Base-by-base conservation (phyloP, 306 rosid genomes). In the Vigna unguiculata region DNA sequence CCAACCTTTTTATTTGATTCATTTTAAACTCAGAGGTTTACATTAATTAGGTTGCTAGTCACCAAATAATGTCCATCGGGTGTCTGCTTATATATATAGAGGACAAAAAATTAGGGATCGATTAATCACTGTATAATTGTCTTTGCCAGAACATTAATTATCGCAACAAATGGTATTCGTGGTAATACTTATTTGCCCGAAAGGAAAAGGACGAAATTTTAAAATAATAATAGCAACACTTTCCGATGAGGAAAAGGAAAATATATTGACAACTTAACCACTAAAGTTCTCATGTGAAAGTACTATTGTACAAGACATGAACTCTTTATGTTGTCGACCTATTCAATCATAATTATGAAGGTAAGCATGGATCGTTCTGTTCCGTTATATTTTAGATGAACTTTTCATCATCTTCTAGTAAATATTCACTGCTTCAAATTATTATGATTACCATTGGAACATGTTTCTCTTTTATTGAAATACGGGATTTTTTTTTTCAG, bases 231-330 rank as follows among this genome's bases (percentile, higher is more conserved):
- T 38, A 66, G 49, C 28, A 82, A 65, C 71, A 67, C 52, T 65
- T 72, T 9, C 5, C 28, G 8, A 52, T 14, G 22, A 0, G 34
- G 32, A 41, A 65, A 65, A 45, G 53, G 70, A 43, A 69, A 77
- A 81, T 69, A 81, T 69, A 21, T 72, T 60, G 83, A 78, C 72
- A 28, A 65, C 58, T 71, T 76, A 67, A 57, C 76, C 12, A 60
- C 67, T 72, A 5, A 34, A 67, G 36, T 51, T 72, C 76, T 66
- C 80, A 82, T 72, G 77, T 45, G 14, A 72, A 48, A 72, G 72
- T 65, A 48, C 76, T 24, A 34, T 62, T 53, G 68, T 58, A 43
- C 64, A 38, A 14, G 72, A 45, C 53, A 20, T 32, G 17, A 71
- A 64, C 55, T 75, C 61, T 68, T 15, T 36, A 12, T 80, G 57